Base-by-base conservation (phyloP, 1,139 yeast species). In the Saccharomyces hybrid region DNA sequence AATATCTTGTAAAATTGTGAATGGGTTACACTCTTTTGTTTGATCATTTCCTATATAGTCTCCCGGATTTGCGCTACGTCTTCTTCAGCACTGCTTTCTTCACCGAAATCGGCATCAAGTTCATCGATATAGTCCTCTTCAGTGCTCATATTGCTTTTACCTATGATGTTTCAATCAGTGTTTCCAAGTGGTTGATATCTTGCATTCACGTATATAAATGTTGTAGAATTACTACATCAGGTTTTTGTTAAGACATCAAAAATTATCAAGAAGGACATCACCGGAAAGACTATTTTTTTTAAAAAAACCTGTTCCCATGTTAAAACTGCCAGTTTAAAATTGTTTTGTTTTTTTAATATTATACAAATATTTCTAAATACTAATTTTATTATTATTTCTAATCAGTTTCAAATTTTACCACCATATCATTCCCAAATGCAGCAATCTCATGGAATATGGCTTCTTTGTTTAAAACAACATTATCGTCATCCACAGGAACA, bases 361-460 rank as follows among this genome's bases (percentile, higher is more conserved):
- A 23, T 25, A 46, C 29, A 46, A 14, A 27, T 46, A 46, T 20
- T 32, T 31, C 14, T 48, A 29, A 25, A 31, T 32, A 29, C 25
- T 47, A 25, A 26, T 4, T 31, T 46, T 4, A 26, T 8, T n/a
- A 20, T 47, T 38, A 8, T 6, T 38, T 16, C 54, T 57, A 63
- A 48, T 63, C 59, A n/a, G 58, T 54, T 46, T 65, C 66, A 46
- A 68, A 68, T 44, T 57, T 58, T 20, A 63, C 64, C 27, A 64
- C 61, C 48, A 68, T 51, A 14, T 67, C 71, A 31, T 62, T 60
- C 47, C 96, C 96, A 53, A 88, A 75, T 48, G 86, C 75, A 52
- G 78, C 76, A 52, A 91, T 84, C 69, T 91, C 96, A 56, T 80
- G 79, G 58, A 85, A 72, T 42, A 88, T 78, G 1, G 93, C 88